Base-by-base conservation (phyloP, 208 protist species). In the Leishmania aethiopica region DNA sequence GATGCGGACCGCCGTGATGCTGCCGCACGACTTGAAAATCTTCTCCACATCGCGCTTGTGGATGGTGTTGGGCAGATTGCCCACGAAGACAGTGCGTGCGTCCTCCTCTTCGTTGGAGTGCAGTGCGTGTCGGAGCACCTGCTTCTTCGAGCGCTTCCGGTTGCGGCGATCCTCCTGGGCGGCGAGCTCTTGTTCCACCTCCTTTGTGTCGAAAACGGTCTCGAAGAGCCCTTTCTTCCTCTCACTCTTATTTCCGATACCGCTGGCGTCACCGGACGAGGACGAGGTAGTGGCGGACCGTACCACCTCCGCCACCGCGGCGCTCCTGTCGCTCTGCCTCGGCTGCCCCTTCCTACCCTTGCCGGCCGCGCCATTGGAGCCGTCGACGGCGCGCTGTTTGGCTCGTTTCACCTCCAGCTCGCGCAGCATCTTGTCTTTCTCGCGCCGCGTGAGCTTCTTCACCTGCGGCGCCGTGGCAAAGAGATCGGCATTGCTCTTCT, bases 1-100 rank as follows among this genome's bases (percentile, higher is more conserved):
- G 28, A 98, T 84, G 15, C 95, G 95, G 2, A 96, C 92, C 19
- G 89, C 88, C 53, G 92, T 91, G 76, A 98, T 94, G 47, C 83
- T 76, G 37, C 95, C 95, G 77, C 93, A 96, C 49, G 86, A 80
- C 75, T 95, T 94, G 80, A 98, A 98, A 51, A 96, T 80, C 76
- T 93, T 93, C 77, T 92, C 87, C 28, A 98, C 88, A 5, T 91
- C 88, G 19, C 89, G 85, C 78, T 91, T 87, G 42, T 91, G 72
- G 15, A 95, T 89, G n/a, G 91, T 93, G 87, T 98, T 98, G 57
- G 92, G 92, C 40, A 98, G 87, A 78, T 98, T 98, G 71, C 95
- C 95, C 3, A 98, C 91, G 85, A 98, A 98, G 1, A 96, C 90
- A n/a, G 95, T 98, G 35, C 95, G 92, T n/a, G 55, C 77, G 62